Conservation (phyloP, 1,139 yeast species). For the Protomyces arabidopsidicola region DNA sequence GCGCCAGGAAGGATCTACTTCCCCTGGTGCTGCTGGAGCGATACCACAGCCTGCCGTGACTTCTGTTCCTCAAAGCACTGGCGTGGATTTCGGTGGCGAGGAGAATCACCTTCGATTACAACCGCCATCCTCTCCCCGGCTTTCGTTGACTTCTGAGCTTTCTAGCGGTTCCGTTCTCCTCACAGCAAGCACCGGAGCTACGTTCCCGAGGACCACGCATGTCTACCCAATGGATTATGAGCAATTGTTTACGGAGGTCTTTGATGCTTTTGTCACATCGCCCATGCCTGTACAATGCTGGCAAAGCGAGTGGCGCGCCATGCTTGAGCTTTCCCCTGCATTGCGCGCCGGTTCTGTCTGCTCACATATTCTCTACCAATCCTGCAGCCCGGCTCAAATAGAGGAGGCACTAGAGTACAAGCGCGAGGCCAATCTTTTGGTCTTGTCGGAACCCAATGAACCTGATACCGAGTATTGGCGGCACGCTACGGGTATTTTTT, state of each 20-base stretch:
- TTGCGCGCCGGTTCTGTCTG: not conserved
- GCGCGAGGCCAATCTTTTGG: not conserved
- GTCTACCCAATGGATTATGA: not conserved
- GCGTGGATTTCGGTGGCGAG: no score
- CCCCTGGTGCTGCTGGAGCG: no score
- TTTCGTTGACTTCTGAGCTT: no score
- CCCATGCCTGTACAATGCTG: not conserved
- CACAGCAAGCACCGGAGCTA: no score
- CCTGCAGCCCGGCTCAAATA: not conserved
- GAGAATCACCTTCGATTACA: no score
- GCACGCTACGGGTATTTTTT: not conserved
- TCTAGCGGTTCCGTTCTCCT: no score
- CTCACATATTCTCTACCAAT: no score
- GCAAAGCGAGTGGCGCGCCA: not conserved
- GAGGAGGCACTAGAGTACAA: not conserved
- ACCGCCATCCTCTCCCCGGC: no score
- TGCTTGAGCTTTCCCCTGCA: not conserved
- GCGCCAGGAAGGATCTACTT: no score
- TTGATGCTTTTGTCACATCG: not conserved
- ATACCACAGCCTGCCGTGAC: no score
- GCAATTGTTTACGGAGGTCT: not conserved
- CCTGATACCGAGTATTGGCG: not conserved
- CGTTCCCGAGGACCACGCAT: no score
- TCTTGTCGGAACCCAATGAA: not conserved
- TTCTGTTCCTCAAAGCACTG: no score